phyloP scores from a whole-genome alignment of 768 basidiomycete genomes.

The Nidularia pulvinata region DNA sequence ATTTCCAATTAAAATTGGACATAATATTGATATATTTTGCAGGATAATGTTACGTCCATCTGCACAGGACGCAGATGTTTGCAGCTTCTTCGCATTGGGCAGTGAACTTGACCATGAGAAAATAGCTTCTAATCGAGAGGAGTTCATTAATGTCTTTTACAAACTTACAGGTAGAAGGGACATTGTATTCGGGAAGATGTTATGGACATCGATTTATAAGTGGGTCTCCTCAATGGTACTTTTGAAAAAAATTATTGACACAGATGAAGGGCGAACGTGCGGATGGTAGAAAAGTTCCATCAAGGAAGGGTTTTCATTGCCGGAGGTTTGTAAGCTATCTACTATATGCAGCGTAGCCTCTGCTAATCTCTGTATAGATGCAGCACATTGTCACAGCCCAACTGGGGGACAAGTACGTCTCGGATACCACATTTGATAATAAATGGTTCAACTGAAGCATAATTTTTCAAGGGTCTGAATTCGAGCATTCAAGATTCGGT shows the following conservation, averaged over 20 bases:
- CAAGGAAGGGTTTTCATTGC: conserved; percentile 43
- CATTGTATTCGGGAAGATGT: background rate
- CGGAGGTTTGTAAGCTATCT: conserved; percentile 30
- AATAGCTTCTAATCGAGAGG: background rate
- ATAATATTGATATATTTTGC: conserved; percentile 9
- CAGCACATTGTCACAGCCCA: conserved; percentile 45
- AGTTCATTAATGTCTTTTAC: background rate
- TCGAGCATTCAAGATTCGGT: conserved; percentile 36
- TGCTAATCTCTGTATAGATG: conserved; percentile 27
- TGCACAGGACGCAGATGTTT: background rate
- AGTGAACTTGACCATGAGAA: background rate
- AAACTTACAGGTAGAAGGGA: background rate
- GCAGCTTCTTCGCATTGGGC: background rate
- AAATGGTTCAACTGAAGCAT: background rate
- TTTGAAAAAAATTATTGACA: background rate
- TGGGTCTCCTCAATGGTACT: background rate
- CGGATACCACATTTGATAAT: background rate
- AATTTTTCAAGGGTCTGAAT: conserved; percentile 25
- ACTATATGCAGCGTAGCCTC: no score
- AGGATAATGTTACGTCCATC: background rate
- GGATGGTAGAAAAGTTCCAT: conserved; percentile 42
- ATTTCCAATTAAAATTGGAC: background rate
- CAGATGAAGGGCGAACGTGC: conserved; percentile 37
- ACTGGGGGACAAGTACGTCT: conserved; percentile 33
- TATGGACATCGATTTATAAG: background rate